Conservation (phyloP, 345 rosid genomes). For the Laguncularia racemosa region DNA sequence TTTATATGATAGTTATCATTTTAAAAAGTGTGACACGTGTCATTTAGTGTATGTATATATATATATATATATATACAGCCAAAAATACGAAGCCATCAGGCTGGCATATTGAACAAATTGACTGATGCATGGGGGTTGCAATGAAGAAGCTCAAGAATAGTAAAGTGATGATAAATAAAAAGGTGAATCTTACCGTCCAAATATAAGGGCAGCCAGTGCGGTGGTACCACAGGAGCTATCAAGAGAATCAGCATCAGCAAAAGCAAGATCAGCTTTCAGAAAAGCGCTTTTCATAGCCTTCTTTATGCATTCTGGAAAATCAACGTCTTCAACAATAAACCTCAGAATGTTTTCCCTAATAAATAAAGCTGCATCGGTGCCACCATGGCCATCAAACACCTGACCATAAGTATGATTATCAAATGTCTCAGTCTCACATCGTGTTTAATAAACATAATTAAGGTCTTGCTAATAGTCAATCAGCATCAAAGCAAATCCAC, state of each 20-base stretch:
- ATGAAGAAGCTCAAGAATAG: background rate
- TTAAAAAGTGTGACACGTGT: no score
- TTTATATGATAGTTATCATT: no score
- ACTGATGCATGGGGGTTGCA: constrained; percentile 1
- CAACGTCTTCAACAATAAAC: constrained; percentile 21
- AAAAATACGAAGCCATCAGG: no score
- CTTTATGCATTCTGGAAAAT: constrained; percentile 11
- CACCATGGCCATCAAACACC: constrained; percentile 34
- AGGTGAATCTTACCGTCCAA: constrained; percentile 13
- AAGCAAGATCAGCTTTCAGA: constrained; percentile 21
- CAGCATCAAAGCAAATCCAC: background rate
- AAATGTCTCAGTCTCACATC: no score
- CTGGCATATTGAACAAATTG: background rate
- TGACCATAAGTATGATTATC: background rate
- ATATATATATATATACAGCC: no score
- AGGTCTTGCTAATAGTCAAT: no score
- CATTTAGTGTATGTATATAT: no score
- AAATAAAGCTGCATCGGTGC: constrained; percentile 21
- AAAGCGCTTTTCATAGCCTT: constrained; percentile 26
- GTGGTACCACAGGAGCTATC: constrained; percentile 24
- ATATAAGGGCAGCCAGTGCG: constrained; percentile 19
- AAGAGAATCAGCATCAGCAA: constrained; percentile 18
- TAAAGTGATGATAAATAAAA: background rate
- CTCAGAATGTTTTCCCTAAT: constrained; percentile 17
- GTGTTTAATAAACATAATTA: no score